These are phyloP conservation scores for Talaromyces sp. DNA, from an alignment of 2,329 filamentous ascomycete species.

Conservation along the genomic window DNA sequence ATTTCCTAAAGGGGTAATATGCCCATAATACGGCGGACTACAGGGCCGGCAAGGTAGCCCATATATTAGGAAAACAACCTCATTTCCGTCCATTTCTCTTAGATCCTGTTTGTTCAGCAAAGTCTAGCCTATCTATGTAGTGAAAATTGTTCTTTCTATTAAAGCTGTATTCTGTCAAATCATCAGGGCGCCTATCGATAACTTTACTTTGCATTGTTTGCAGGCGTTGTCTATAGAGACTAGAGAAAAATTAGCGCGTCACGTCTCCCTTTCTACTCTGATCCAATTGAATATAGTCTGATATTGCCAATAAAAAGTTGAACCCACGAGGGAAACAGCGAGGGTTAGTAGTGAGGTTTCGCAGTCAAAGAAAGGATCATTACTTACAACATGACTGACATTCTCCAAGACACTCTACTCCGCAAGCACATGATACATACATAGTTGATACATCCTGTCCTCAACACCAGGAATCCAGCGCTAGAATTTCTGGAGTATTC, in stretches of 20 bases:
- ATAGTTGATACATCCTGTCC: background rate
- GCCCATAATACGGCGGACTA: background rate
- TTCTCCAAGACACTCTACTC: background rate
- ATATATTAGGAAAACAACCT: too few species aligned
- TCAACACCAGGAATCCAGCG: background rate
- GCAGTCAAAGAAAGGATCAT: background rate
- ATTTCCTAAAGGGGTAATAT: background rate
- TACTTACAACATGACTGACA: background rate
- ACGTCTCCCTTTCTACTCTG: background rate
- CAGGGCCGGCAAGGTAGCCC: too few species aligned
- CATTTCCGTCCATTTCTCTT: too few species aligned
- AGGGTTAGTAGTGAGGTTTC: background rate
- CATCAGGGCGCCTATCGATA: background rate
- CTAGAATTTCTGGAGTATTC: background rate
- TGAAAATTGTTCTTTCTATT: background rate
- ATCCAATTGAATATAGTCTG: background rate
- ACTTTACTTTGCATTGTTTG: background rate
- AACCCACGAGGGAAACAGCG: too few species aligned
- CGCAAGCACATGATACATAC: background rate
- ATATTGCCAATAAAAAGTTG: too few species aligned
- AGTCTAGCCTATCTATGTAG: background rate
- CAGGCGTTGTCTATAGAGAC: background rate
- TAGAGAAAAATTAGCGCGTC: background rate
- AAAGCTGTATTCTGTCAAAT: background rate
- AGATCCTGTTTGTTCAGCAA: background rate